A percentile compares a stretch with the other conserved stretches of the same genome.
Evolutionary conservation across 805 yeast genomes (phyloP).

Genomic region (Yarrowia porcina): DNA sequence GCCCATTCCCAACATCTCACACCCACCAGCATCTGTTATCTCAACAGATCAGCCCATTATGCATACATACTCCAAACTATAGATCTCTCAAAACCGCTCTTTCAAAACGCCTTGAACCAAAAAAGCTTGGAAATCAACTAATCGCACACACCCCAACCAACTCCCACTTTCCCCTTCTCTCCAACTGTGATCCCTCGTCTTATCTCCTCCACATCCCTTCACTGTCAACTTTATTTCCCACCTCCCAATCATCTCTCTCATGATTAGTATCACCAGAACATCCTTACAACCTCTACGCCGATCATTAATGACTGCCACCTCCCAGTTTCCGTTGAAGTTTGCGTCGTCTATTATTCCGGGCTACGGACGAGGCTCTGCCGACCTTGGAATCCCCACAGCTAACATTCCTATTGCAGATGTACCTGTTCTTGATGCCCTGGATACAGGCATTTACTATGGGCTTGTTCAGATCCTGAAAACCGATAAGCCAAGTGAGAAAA

Average conservation of each 20-base stretch:
- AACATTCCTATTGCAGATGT: constrained; percentile 64
- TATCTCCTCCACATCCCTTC: not conserved
- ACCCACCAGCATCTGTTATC: too few relatives aligned
- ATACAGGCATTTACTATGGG: constrained; percentile 91
- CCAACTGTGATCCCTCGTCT: too few relatives aligned
- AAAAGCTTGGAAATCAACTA: too few relatives aligned
- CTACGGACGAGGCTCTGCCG: constrained; percentile 93
- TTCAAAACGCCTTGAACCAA: too few relatives aligned
- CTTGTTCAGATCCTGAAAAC: constrained; percentile 44
- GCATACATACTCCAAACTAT: too few relatives aligned
- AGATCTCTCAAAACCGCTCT: too few relatives aligned
- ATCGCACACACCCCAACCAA: too few relatives aligned
- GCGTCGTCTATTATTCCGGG: constrained; percentile 56
- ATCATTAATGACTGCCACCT: not conserved
- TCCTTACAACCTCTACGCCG: not conserved
- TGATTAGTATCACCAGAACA: not conserved
- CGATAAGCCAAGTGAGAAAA: constrained; percentile 15
- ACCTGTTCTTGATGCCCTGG: constrained; percentile 28
- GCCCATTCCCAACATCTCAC: too few relatives aligned
- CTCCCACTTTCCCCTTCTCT: too few relatives aligned
- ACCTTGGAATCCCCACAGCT: constrained; percentile 94
- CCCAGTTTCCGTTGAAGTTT: constrained; percentile 1
- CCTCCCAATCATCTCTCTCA: not conserved
- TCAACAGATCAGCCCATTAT: too few relatives aligned
- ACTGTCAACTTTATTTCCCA: not conserved